Percentiles rank a stretch among this genome's conserved stretches.
These are phyloP conservation scores for Fraxinus paxiana DNA, from an alignment of 305 asterid genomes.

Conservation along the genomic window DNA sequence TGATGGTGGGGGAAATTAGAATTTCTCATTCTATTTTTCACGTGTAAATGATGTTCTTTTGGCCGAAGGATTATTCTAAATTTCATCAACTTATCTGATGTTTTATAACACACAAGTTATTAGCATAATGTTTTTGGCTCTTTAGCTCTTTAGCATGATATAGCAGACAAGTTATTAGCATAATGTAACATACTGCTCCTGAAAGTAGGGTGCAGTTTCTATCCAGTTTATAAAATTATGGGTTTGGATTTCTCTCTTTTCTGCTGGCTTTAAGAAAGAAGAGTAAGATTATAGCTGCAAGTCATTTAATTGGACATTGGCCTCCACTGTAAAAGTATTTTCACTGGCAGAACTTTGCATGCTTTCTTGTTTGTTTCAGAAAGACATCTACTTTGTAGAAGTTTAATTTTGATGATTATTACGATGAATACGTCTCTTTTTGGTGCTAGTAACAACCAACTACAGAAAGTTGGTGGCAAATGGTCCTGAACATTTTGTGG, in stretches of 20 bases:
- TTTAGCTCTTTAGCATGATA: not conserved
- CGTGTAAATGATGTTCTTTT: not conserved
- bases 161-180: not conserved
- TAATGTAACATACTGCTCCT: not conserved
- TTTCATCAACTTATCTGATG: not conserved
- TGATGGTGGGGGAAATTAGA: not conserved
- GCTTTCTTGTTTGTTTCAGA: not conserved
- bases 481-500: constrained; percentile 25
- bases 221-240: constrained; percentile 9
- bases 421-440: not conserved
- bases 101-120: not conserved
- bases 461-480: constrained; percentile 21
- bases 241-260: constrained; percentile 11
- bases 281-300: not conserved
- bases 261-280: not conserved
- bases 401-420: constrained; percentile 1
- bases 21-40: not conserved
- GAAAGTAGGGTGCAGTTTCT: not conserved
- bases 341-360: not conserved
- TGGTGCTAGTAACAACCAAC: constrained; percentile 20
- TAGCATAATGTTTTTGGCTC: not conserved
- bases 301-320: not conserved
- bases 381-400: not conserved
- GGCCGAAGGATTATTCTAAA: not conserved
- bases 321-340: constrained; percentile 13